Conservation (phyloP, 176 grass and related monocot genomes). For the Oryza glumipatula region DNA sequence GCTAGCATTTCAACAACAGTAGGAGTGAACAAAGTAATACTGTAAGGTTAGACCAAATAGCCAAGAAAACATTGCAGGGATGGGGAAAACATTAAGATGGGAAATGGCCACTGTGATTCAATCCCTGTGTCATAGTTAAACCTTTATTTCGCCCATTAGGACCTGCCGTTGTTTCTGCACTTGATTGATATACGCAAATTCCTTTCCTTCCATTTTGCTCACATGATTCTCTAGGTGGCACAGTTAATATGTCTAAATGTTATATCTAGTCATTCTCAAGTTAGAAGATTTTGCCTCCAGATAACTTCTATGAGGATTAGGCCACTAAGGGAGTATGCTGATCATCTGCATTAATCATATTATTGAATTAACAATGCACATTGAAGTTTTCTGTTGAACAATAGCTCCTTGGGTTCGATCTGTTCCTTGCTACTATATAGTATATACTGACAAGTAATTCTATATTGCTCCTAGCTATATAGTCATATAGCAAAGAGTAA, state of each 20-base stretch:
- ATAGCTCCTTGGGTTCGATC: no score
- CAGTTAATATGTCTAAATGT: conserved; percentile 2
- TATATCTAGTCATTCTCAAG: neutral
- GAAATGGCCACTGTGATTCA: neutral
- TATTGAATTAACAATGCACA: neutral
- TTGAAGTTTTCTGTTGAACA: neutral
- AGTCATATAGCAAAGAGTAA: neutral
- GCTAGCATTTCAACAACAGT: neutral
- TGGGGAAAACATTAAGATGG: neutral
- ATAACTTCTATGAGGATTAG: neutral
- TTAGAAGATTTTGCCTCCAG: neutral
- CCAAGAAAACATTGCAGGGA: neutral
- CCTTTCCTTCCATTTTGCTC: neutral
- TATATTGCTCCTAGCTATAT: neutral
- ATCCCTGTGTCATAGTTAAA: neutral
- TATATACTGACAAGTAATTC: neutral
- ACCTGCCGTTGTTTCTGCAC: neutral
- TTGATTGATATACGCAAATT: neutral
- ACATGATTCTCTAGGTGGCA: neutral
- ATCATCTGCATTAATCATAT: neutral
- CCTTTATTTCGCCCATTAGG: neutral
- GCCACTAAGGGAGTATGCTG: neutral
- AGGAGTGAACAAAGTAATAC: neutral
- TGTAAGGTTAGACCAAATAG: neutral
- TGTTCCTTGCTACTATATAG: no score